Evolutionary conservation across 164 flowering plant genomes (phyloP), one percentile per base, ranked within the genome.

Genomic region (Aristolochia californica): DNA sequence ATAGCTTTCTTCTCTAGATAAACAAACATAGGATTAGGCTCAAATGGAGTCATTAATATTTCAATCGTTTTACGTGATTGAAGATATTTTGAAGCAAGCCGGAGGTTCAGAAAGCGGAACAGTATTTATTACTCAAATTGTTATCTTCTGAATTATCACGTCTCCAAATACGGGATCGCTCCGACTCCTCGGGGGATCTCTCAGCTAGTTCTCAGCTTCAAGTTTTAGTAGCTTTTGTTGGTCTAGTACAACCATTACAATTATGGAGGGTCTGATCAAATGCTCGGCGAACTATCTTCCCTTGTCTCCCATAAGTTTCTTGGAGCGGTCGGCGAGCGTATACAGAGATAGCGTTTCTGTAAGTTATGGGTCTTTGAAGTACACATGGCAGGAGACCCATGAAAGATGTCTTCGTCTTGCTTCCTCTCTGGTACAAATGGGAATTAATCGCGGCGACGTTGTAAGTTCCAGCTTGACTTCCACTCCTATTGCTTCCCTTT

Each of bases 231-330:
- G n/a, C n/a, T n/a, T n/a, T n/a, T n/a, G n/a, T n/a, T n/a, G n/a
- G n/a, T n/a, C n/a, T n/a, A 24, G 50, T 13, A 13, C 24, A 28
- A 55, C 40, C 40, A 28, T 0, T 25, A 24, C 20, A 16, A 8
- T 17, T n/a, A 63, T 63, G 67, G 67, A 63, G 56, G 62, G 62
- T 17, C 17, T 49, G 21, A 12, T 50, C 13, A 26, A 53, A 14
- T 55, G 50, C 43, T 43, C 61, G 25, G 62, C 82, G 4, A 75
- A 76, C 43, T 73, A 71, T 5, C 48, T 70, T 2, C 80, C 82
- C 4, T 61, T 75, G 0, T 76, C 82, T 13, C 80, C 82, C 21
- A 38, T 78, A 2, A 62, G 66, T 26, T 78, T 78, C 47, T 66
- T 65, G 51, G 72, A 72, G 53, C 48, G 70, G 59, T 55, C 73